A percentile compares a stretch with the other conserved stretches of the same genome.
These are phyloP conservation scores for Clitopilus passeckerianus DNA, from an alignment of 768 basidiomycete species.

Conservation along the genomic window DNA sequence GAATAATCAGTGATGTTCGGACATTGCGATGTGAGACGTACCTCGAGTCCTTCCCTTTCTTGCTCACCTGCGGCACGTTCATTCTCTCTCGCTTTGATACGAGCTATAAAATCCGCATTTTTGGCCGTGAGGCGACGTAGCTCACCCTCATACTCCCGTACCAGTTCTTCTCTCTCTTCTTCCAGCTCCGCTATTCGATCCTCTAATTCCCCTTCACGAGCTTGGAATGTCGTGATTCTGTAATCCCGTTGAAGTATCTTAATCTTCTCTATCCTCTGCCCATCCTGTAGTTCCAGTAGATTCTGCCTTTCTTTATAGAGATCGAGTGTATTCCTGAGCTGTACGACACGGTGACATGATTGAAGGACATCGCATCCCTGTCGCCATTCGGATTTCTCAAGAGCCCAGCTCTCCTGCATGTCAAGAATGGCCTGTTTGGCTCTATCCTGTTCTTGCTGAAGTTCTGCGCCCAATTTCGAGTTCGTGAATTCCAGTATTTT, in stretches of 20 bases:
- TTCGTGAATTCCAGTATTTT: constrained; percentile 58
- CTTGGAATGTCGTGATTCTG: constrained; percentile 64
- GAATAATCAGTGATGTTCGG: constrained; percentile 1
- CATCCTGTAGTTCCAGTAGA: constrained; percentile 51
- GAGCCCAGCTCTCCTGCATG: constrained; percentile 44
- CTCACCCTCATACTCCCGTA: constrained; percentile 17
- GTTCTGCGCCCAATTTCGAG: constrained; percentile 47
- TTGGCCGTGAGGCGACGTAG: constrained; percentile 24
- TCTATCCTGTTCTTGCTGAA: constrained; percentile 37
- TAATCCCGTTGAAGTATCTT: constrained; percentile 59
- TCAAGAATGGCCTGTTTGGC: constrained; percentile 34
- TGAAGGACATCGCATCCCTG: constrained; percentile 61
- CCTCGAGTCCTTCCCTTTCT: constrained; percentile 44
- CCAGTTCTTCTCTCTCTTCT: constrained; percentile 31
- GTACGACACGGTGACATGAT: constrained; percentile 59
- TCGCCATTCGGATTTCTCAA: constrained; percentile 54
- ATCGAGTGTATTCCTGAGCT: constrained; percentile 48
- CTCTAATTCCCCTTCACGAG: constrained; percentile 57
- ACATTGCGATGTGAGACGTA: constrained; percentile 12
- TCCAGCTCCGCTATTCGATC: constrained; percentile 46
- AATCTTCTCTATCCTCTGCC: constrained; percentile 51
- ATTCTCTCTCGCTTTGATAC: constrained; percentile 33
- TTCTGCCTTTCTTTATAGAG: constrained; percentile 49
- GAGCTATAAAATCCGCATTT: constrained; percentile 24
- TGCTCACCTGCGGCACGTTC: constrained; percentile 31